Conservation (phyloP, 2,329 filamentous ascomycete genomes). For the Aspergillus costaricaensis region DNA sequence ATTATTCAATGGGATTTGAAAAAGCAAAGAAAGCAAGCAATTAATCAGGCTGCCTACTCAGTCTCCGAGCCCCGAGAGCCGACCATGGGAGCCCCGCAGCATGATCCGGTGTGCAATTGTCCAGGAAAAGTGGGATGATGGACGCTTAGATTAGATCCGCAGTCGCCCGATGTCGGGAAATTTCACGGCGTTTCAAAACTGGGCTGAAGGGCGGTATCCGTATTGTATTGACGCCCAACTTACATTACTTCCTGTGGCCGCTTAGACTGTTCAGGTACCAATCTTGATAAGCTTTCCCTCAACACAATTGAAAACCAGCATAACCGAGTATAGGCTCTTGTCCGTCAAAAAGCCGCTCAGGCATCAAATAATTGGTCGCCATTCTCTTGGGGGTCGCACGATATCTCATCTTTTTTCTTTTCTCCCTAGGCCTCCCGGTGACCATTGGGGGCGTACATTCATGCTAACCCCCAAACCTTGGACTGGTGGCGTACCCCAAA, state of each 20-base stretch:
- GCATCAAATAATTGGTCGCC: not conserved
- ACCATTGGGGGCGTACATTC: not conserved
- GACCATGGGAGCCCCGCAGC: slow-evolving; percentile 9
- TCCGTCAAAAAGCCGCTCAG: not conserved
- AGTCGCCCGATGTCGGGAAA: slow-evolving; percentile 27
- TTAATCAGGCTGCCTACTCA: not conserved
- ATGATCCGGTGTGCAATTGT: slow-evolving; percentile 7
- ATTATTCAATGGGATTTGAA: not conserved
- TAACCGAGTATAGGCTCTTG: too few relatives aligned
- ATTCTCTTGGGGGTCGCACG: too few relatives aligned
- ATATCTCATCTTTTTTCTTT: not conserved
- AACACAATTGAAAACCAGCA: too few relatives aligned
- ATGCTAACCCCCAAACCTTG: not conserved
- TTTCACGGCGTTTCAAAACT: not conserved
- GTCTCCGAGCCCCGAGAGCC: not conserved
- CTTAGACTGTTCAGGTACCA: not conserved
- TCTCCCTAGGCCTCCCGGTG: not conserved
- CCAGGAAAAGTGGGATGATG: slow-evolving; percentile 13
- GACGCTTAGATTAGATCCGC: slow-evolving; percentile 26
- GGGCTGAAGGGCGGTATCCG: not conserved
- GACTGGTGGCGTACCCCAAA: not conserved
- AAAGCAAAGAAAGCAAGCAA: not conserved
- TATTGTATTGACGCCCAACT: not conserved
- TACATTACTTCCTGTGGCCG: not conserved
- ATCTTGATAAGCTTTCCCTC: not conserved